A percentile compares a stretch with the other conserved stretches of the same genome.
phyloP scores from a whole-genome alignment of 192 early-diverging fungal genomes.

The Linnemannia zychae region DNA sequence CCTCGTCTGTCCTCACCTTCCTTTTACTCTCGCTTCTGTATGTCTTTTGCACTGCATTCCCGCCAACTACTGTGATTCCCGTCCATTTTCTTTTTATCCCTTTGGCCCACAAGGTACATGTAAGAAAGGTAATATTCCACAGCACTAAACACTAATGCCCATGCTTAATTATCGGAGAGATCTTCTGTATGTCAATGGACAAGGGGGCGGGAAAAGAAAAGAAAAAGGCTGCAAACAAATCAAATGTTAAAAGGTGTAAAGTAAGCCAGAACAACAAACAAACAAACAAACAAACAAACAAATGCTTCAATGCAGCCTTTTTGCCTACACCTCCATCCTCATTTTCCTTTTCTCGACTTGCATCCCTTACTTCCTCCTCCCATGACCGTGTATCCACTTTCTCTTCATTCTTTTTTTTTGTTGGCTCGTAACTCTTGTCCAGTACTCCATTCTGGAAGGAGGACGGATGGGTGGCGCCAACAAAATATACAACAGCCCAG shows the following conservation, averaged over 20 bases:
- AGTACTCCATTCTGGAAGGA: no score
- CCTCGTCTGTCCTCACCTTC: no score
- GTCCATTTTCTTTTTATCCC: not conserved
- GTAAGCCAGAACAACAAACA: not conserved
- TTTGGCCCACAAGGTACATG: not conserved
- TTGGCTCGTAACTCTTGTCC: no score
- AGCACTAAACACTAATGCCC: not conserved
- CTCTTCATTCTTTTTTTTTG: no score
- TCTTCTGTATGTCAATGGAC: not conserved
- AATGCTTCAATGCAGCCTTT: not conserved
- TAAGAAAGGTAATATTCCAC: conserved; percentile 3
- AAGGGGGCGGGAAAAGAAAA: not conserved
- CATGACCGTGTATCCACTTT: no score
- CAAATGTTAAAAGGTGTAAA: not conserved
- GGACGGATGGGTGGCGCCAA: no score
- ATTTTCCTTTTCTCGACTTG: no score
- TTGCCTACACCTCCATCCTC: not conserved
- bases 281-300: not conserved
- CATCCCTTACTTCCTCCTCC: no score
- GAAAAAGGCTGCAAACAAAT: not conserved
- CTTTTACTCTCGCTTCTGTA: not conserved
- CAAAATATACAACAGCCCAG: no score
- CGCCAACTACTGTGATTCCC: not conserved
- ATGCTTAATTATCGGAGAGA: conserved; percentile 6
- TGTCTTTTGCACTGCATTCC: not conserved